Evolutionary conservation across 2,329 filamentous ascomycete species (phyloP).

Genomic region (Phyllosticta paracitricarpa): DNA sequence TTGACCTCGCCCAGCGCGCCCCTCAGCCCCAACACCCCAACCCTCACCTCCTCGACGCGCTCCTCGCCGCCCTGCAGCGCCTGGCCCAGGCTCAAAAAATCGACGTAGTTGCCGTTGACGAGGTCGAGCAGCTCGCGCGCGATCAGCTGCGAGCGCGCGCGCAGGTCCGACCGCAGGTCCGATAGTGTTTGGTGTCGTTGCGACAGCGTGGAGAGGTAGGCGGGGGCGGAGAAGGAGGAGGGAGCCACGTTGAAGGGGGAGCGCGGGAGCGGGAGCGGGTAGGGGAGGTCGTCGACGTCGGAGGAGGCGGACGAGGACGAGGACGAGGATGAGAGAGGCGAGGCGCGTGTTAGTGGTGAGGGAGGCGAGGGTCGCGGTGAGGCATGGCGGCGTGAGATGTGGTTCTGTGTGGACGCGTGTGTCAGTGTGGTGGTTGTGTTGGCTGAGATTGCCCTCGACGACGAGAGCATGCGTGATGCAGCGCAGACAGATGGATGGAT

Average conservation of each 20-base stretch:
- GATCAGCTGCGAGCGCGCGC: constrained; percentile 68
- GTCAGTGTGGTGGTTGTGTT: too few relatives aligned
- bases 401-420: too few relatives aligned
- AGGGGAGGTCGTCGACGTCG: constrained; percentile 4
- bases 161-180: constrained; percentile 78
- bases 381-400: not conserved
- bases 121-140: constrained; percentile 83
- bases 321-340: not conserved
- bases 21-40: constrained; percentile 76
- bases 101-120: constrained; percentile 89
- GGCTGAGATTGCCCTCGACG: too few relatives aligned
- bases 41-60: constrained; percentile 77
- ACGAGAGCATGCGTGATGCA: too few relatives aligned
- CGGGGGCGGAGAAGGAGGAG: constrained; percentile 61
- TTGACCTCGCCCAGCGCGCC: constrained; percentile 71
- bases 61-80: constrained; percentile 83
- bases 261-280: constrained; percentile 69
- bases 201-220: constrained; percentile 72
- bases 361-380: not conserved
- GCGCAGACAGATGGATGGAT: too few relatives aligned
- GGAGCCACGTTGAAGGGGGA: constrained; percentile 63
- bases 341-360: not conserved
- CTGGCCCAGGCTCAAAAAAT: constrained; percentile 74
- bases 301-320: not conserved
- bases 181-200: constrained; percentile 93